Evolutionary conservation across 805 yeast genomes (phyloP).

Genomic region (Yarrowia alimentaria): DNA sequence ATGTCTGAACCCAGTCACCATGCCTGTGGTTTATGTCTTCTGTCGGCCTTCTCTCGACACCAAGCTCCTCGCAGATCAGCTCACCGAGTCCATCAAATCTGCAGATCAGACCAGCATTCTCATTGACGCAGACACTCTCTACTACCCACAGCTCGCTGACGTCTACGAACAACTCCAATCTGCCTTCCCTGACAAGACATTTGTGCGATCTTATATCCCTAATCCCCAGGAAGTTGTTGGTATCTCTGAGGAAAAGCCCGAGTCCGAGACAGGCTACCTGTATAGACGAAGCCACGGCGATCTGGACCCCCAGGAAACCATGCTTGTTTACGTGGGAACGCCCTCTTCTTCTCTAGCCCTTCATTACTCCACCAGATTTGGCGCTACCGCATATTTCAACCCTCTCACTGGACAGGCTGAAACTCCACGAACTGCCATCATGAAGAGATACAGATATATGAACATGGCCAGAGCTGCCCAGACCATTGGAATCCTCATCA

Average conservation of each 20-base stretch:
- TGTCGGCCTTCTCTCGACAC: constrained; percentile 52
- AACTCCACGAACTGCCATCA: constrained; percentile 67
- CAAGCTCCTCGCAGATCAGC: constrained; percentile 41
- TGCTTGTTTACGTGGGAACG: constrained; percentile 11
- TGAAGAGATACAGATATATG: constrained; percentile 82
- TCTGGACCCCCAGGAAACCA: constrained; percentile 12
- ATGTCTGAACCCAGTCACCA: constrained; percentile 74
- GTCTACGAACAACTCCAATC: constrained; percentile 40
- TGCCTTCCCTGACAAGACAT: constrained; percentile 4
- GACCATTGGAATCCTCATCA: constrained; percentile 86
- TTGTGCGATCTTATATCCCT: constrained; percentile 16
- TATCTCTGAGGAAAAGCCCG: constrained; percentile 1
- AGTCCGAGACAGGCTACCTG: constrained; percentile 2
- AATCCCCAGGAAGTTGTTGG: constrained; percentile 12
- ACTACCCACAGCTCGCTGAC: constrained; percentile 46
- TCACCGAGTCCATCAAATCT: constrained; percentile 47
- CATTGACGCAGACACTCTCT: constrained; percentile 74
- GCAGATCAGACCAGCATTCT: constrained; percentile 44
- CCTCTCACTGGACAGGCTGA: constrained; percentile 38
- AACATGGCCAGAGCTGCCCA: constrained; percentile 87
- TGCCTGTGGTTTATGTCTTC: constrained; percentile 77
- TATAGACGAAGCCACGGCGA: constrained; percentile 8
- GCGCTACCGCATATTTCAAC: constrained; percentile 52
- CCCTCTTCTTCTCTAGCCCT: constrained; percentile 81
- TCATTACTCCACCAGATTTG: constrained; percentile 69